Evolutionary conservation across 2,329 filamentous ascomycete genomes (phyloP).

Genomic region (Teratosphaeria nubilosa): DNA sequence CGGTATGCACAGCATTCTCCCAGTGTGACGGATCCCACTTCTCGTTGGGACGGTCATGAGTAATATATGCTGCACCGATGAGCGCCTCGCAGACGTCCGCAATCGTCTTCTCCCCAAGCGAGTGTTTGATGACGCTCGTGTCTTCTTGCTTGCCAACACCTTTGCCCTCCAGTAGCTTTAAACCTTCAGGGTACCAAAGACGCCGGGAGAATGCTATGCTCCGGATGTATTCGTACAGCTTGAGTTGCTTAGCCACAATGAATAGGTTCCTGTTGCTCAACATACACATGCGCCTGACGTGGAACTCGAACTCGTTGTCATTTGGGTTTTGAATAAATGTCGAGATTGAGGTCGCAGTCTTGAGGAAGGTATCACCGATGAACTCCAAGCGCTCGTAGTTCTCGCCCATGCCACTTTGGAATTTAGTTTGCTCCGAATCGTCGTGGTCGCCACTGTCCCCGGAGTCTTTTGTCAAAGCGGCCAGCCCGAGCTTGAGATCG

Average conservation of each 20-base stretch:
- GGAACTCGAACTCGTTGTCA: slow-evolving; percentile 74
- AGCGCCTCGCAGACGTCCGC: slow-evolving; percentile 92
- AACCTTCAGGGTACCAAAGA: slow-evolving; percentile 77
- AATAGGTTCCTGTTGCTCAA: slow-evolving; percentile 88
- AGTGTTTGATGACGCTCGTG: slow-evolving; percentile 45
- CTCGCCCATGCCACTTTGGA: slow-evolving; percentile 76
- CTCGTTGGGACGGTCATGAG: slow-evolving; percentile 35
- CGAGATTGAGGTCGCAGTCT: slow-evolving; percentile 88
- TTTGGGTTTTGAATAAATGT: slow-evolving; percentile 68
- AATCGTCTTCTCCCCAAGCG: slow-evolving; percentile 62
- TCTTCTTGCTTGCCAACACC: slow-evolving; percentile 35
- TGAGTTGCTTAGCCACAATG: slow-evolving; percentile 58
- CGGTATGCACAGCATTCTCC: slow-evolving; percentile 52
- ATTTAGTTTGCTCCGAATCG: slow-evolving; percentile 55
- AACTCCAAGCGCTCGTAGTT: slow-evolving; percentile 96
- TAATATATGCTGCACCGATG: slow-evolving; percentile 71
- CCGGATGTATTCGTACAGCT: slow-evolving; percentile 66
- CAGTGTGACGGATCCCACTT: slow-evolving; percentile 39
- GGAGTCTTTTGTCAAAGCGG: slow-evolving; percentile 87
- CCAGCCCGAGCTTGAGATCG: slow-evolving; percentile 60
- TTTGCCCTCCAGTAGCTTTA: slow-evolving; percentile 59
- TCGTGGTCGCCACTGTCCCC: slow-evolving; percentile 67
- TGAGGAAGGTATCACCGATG: slow-evolving; percentile 84
- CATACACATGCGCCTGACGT: slow-evolving; percentile 82
- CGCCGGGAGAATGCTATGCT: slow-evolving; percentile 71